Conservation (phyloP, 139 green algal species). For the Micractinium sp. region DNA sequence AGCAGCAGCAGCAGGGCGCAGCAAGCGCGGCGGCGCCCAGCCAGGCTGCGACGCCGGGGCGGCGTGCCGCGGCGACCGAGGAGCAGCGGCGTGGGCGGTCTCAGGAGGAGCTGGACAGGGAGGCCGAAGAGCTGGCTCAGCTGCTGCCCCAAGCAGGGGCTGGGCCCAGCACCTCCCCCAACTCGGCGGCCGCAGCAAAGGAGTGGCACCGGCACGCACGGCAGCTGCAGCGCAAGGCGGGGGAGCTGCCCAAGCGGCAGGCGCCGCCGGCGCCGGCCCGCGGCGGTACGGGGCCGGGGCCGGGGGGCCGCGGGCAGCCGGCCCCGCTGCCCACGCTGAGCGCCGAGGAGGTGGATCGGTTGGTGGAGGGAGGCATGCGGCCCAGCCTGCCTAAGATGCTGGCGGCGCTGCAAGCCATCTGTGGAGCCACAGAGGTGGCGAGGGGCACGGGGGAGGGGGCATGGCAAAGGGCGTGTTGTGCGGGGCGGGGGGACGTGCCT, state of each 20-base stretch:
- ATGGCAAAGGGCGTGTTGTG: too few relatives aligned
- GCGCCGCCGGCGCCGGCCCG: neutral
- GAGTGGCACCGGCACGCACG: neutral
- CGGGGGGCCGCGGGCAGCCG: neutral
- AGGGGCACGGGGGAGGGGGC: too few relatives aligned
- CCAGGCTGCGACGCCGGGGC: neutral
- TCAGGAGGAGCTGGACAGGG: neutral
- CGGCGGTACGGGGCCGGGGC: neutral
- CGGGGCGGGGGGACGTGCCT: too few relatives aligned
- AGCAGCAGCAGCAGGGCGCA: neutral
- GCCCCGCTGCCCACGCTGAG: neutral
- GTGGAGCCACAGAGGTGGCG: neutral
- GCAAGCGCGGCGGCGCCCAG: neutral
- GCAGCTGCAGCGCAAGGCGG: constrained; percentile 5
- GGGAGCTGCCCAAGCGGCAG: neutral
- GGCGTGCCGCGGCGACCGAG: neutral
- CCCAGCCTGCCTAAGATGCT: neutral
- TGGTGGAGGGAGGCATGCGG: neutral
- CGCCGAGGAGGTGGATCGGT: neutral
- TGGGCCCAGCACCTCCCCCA: neutral
- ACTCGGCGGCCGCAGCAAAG: neutral
- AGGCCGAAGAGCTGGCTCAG: neutral
- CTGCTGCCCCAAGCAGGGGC: constrained; percentile 12
- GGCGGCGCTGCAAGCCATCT: neutral
- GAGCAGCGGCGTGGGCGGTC: neutral